phyloP scores from a whole-genome alignment of 257 asterid genomes.

The Leptodermis oblonga region DNA sequence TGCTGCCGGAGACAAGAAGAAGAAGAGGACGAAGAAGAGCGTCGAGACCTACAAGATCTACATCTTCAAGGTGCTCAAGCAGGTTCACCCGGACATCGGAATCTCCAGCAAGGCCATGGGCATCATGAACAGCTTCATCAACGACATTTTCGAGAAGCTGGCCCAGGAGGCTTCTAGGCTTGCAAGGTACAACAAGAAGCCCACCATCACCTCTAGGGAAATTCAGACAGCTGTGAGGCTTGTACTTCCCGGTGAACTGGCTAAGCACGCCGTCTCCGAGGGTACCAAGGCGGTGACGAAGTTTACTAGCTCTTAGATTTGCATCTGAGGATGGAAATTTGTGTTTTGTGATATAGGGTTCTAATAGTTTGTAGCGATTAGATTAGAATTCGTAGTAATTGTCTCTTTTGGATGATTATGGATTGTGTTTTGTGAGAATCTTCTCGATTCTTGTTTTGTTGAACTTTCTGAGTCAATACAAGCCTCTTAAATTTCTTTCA shows the following conservation, averaged over 20 bases:
- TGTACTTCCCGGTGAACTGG: conserved; percentile 62
- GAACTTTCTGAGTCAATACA: too few species aligned
- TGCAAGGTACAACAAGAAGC: conserved; percentile 63
- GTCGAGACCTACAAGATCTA: conserved; percentile 65
- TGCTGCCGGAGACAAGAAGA: conserved; percentile 53
- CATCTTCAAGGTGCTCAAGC: conserved; percentile 62
- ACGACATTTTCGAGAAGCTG: conserved; percentile 52
- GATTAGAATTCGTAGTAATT: too few species aligned
- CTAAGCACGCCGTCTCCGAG: conserved; percentile 62
- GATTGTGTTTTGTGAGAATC: too few species aligned
- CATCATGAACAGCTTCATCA: conserved; percentile 53
- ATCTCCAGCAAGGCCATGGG: conserved; percentile 71
- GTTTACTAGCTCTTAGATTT: conserved; percentile 46
- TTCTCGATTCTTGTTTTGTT: too few species aligned
- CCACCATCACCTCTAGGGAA: conserved; percentile 60
- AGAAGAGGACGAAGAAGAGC: conserved; percentile 52
- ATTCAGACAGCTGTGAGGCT: conserved; percentile 43
- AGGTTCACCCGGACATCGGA: conserved; percentile 61
- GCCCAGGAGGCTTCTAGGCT: conserved; percentile 52
- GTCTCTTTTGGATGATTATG: too few species aligned
- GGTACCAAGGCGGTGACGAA: conserved; percentile 65
- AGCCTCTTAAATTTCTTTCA: too few species aligned
- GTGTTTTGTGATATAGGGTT: background rate
- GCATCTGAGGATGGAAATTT: background rate
- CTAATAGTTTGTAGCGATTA: too few species aligned